A percentile compares a stretch with the other conserved stretches of the same genome.
phyloP scores from a whole-genome alignment of 352 stramenopile species.

The Detonula confervacea region DNA sequence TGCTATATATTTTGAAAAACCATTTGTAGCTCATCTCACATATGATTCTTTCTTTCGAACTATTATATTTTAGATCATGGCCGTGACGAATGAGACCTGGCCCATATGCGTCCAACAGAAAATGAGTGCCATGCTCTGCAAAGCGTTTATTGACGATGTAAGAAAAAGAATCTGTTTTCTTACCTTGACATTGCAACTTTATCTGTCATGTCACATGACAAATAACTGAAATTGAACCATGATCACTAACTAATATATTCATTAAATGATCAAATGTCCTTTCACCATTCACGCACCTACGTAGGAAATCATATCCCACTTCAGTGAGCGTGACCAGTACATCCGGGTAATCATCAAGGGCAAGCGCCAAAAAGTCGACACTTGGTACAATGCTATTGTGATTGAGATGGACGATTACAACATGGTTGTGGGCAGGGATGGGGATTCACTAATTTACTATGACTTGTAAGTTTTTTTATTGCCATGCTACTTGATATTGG shows the following conservation, averaged over 20 bases:
- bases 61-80: background rate
- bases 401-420: constrained; percentile 34
- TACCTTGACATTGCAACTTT: too few species aligned
- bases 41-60: background rate
- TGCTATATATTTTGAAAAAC: too few species aligned
- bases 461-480: background rate
- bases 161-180: too few species aligned
- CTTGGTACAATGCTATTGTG: constrained; percentile 23
- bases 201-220: too few species aligned
- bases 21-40: background rate
- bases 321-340: background rate
- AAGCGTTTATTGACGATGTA: constrained; percentile 27
- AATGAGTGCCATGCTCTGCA: constrained; percentile 17
- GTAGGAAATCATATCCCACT: constrained; percentile 8
- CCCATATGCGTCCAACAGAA: background rate
- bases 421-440: background rate
- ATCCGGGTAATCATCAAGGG: constrained; percentile 5
- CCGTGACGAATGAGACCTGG: background rate
- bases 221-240: too few species aligned
- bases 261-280: too few species aligned
- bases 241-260: too few species aligned
- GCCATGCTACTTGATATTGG: too few species aligned
- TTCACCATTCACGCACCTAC: too few species aligned
- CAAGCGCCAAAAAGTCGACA: constrained; percentile 1
- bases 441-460: constrained; percentile 4